A percentile compares a stretch with the other conserved stretches of the same genome.
Evolutionary conservation across 768 basidiomycete species (phyloP).

Genomic region (Symmetrospora coprosmae): DNA sequence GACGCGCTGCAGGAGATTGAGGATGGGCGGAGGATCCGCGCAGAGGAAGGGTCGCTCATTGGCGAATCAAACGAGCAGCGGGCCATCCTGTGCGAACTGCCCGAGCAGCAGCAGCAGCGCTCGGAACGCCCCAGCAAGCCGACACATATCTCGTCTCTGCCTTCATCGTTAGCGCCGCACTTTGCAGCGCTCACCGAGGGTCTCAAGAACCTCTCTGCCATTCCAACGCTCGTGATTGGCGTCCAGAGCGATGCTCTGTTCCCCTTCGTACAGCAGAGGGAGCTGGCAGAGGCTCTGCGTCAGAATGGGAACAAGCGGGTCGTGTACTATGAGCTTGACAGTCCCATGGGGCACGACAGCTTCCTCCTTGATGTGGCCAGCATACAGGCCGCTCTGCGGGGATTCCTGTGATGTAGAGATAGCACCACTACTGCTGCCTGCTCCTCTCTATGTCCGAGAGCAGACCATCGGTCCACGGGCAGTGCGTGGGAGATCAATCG

Average conservation of each 20-base stretch:
- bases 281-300: conserved; percentile 78
- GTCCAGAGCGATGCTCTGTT: conserved; percentile 95
- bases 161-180: conserved; percentile 32
- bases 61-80: background rate
- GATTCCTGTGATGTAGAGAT: conserved; percentile 48
- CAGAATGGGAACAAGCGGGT: conserved; percentile 78
- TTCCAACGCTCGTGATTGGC: conserved; percentile 72
- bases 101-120: background rate
- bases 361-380: conserved; percentile 86
- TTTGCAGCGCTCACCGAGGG: conserved; percentile 51
- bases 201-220: conserved; percentile 56
- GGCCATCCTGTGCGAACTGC: conserved; percentile 4
- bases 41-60: background rate
- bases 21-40: conserved; percentile 30
- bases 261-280: conserved; percentile 91
- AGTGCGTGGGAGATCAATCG: no score
- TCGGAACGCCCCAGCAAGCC: conserved; percentile 1
- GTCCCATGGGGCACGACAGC: conserved; percentile 99
- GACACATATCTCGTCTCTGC: conserved; percentile 36
- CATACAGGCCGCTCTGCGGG: conserved; percentile 79
- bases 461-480: no score
- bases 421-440: no score
- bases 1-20: conserved; percentile 57
- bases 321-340: conserved; percentile 91
- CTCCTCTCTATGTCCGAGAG: no score